Evolutionary conservation across 768 basidiomycete genomes (phyloP).

Genomic region (Boletus reticuloceps): DNA sequence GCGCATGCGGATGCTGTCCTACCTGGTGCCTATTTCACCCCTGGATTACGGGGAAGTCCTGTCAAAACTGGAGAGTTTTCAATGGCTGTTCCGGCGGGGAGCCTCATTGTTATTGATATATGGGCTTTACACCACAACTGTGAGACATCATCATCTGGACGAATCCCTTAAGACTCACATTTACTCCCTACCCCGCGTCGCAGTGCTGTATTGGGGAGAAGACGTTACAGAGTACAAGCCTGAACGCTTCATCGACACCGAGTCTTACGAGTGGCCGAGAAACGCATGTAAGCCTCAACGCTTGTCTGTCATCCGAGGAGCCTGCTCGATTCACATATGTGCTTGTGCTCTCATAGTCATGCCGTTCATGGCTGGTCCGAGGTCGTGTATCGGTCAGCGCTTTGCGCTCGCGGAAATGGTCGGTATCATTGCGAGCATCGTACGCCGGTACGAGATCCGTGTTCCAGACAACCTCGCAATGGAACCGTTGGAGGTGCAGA

Average conservation of each 20-base stretch:
- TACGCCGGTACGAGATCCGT: constrained; percentile 40
- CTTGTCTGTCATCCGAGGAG: too few relatives aligned
- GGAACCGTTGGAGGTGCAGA: constrained; percentile 32
- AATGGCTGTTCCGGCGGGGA: constrained; percentile 39
- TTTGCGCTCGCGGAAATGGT: constrained; percentile 44
- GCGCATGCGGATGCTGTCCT: constrained; percentile 37
- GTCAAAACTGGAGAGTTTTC: constrained; percentile 29
- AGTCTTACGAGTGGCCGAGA: constrained; percentile 49
- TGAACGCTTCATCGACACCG: constrained; percentile 50
- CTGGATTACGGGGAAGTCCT: constrained; percentile 11
- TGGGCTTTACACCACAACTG: constrained; percentile 45
- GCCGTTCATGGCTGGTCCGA: constrained; percentile 44
- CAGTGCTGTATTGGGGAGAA: constrained; percentile 50
- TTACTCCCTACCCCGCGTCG: neutral
- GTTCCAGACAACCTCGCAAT: constrained; percentile 37
- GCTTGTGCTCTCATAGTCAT: constrained; percentile 27
- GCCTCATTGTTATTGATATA: constrained; percentile 40
- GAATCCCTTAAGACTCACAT: neutral
- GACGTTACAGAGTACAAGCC: constrained; percentile 46
- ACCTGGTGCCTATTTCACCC: constrained; percentile 34
- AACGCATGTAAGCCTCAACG: constrained; percentile 40
- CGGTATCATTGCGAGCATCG: constrained; percentile 43
- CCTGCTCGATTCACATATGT: too few relatives aligned
- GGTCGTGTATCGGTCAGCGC: constrained; percentile 49
- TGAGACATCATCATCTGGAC: constrained; percentile 21